These are phyloP conservation scores for Groenewaldozyma tartarivorans DNA, from an alignment of 805 yeast genomes.

Conservation along the genomic window DNA sequence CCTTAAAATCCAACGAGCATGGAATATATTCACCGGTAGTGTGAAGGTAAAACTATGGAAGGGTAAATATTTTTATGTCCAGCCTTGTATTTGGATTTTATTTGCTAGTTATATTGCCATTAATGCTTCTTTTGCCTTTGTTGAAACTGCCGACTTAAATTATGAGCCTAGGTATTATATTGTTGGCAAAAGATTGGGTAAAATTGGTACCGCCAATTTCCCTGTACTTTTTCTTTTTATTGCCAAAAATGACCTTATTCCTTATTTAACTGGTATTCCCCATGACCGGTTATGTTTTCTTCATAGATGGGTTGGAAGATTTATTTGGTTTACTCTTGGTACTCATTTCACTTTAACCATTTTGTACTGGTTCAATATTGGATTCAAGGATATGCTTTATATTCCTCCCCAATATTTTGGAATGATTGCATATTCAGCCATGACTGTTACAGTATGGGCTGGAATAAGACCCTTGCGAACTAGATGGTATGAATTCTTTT, in stretches of 20 bases:
- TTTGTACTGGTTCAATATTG: constrained; percentile 34
- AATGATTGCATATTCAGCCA: constrained; percentile 33
- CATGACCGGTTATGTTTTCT: constrained; percentile 32
- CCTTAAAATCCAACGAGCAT: constrained; percentile 13
- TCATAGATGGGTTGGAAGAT: constrained; percentile 39
- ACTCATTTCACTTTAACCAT: constrained; percentile 30
- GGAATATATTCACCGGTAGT: constrained; percentile 25
- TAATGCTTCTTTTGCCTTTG: constrained; percentile 24
- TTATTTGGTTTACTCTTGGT: constrained; percentile 29
- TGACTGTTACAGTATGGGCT: constrained; percentile 31
- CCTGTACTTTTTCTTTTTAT: constrained; percentile 32
- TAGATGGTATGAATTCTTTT: constrained; percentile 35
- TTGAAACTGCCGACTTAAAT: constrained; percentile 31
- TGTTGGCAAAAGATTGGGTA: constrained; percentile 35
- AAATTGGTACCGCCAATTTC: constrained; percentile 32
- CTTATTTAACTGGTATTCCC: constrained; percentile 34
- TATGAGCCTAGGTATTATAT: constrained; percentile 33
- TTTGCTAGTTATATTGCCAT: constrained; percentile 25
- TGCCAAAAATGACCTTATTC: constrained; percentile 33
- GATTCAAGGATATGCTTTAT: constrained; percentile 31
- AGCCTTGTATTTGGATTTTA: constrained; percentile 34
- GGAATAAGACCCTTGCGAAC: constrained; percentile 30
- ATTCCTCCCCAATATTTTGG: constrained; percentile 47
- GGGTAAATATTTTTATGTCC: constrained; percentile 23
- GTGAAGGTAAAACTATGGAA: constrained; percentile 17